Base-by-base conservation (phyloP, 2,329 filamentous ascomycete species). In the Neofusicoccum laricinum region DNA sequence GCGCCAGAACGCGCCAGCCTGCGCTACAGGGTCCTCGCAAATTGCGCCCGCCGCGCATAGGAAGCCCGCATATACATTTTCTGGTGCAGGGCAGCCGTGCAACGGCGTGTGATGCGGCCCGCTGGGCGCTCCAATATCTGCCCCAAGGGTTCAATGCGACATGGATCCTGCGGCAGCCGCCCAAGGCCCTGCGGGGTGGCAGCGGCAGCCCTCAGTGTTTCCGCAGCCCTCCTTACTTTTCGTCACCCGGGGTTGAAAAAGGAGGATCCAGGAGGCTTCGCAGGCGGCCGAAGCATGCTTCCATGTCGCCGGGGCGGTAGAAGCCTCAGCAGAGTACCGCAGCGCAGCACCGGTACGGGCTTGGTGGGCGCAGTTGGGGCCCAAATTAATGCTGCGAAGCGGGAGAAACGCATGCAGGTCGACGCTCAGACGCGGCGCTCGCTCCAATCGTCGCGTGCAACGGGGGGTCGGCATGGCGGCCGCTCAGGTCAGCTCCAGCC, bases 1-100 rank as follows among this genome's bases (percentile, higher is more conserved):
- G 38, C 53, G 36, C 19, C 45, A 25, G 40, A 2, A 2, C 12
- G 40, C 15, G 40, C 48, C 48, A 50, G 48, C 48, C 8, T 50
- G 25, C 48, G 48, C 50, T 38, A 38, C 32, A 40, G 19, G 17
- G 14, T 6, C 51, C 38, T 19, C 41, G 41, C 32, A 59, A 59
- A 59, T 59, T 59, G 55, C 55, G 30, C n/a, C 32, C 21, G 38
- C 38, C 51, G 51, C 50, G 17, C 51, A 41, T 34, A 45, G 53
- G 38, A n/a, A 45, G 38, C 21, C 17, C 36, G 11, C n/a, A 41
- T 45, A 17, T 41, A 46, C 7, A 2, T 17, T 36, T 19, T 19
- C 49, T 36, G 32, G 49, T n/a, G 30, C 49, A 38, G 14, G 49
- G 32, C n/a, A 21, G n/a, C 32, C 17, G 32, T 53, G 49, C 17